These are phyloP conservation scores for Ceriops decandra DNA, from an alignment of 345 rosid genomes.

Conservation along the genomic window DNA sequence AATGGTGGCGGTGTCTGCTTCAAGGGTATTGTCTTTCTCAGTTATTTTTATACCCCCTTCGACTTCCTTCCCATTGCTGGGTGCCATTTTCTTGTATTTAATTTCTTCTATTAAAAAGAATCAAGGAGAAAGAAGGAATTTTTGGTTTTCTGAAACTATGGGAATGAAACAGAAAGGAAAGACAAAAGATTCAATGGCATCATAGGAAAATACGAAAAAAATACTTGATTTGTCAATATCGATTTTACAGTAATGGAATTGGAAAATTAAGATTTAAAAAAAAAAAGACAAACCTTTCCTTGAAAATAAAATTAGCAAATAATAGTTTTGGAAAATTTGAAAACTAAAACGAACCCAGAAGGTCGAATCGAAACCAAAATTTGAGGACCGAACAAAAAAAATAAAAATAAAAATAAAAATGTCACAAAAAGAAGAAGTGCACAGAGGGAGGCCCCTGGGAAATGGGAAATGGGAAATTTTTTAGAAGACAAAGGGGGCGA, in stretches of 20 bases:
- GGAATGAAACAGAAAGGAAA: background rate
- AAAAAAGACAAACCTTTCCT: background rate
- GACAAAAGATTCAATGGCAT: background rate
- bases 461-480: background rate
- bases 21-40: background rate
- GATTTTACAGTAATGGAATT: background rate
- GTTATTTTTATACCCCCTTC: slow-evolving; percentile 6
- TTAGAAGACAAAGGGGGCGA: background rate
- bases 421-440: background rate
- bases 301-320: background rate
- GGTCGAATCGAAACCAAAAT: background rate
- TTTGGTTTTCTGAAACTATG: background rate
- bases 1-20: background rate
- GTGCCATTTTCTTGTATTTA: slow-evolving; percentile 4
- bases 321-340: background rate
- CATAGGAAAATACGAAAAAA: background rate
- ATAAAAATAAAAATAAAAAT: background rate
- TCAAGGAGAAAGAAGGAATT: background rate
- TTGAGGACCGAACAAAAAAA: background rate
- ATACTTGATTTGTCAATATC: background rate
- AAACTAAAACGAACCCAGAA: background rate
- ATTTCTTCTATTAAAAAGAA: background rate
- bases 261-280: too few relatives aligned
- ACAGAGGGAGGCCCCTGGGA: background rate
- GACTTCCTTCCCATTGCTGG: slow-evolving; percentile 15